Evolutionary conservation across 192 early-diverging fungal genomes (phyloP), one percentile per base, ranked within the genome.

Genomic region (Podila clonocystis): DNA sequence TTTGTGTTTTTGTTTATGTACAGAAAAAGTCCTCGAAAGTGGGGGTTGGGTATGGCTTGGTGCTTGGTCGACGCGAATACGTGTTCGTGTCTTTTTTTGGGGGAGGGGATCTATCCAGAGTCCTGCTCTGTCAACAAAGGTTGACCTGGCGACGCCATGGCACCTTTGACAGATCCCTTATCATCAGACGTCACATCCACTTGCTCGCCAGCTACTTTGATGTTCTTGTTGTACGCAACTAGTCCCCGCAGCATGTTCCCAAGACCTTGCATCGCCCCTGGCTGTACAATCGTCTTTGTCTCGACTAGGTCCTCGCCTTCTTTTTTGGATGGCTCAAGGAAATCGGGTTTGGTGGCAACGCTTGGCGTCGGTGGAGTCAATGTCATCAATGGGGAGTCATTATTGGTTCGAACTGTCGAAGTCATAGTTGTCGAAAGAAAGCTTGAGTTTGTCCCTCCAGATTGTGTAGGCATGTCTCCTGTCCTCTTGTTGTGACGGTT

Each of bases 151-250:
- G 22, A n/a, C 52, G 52, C 52, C 52, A 55, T 55, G 52, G n/a
- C 52, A 7, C 52, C 52, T 55, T 61, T 31, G 26, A 19, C 6
- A 26, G 28, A 61, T 61, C 30, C 59, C 17, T 33, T 33, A 0
- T 20, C 59, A 15, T 9, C 22, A 61, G 59, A 28, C 17, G 59
- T 22, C 52, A 17, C 20, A n/a, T 55, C 38, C 1, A 65, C 41
- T 15, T 60, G 61, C 58, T 82, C 79, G 28, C 79, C 79, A 20
- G 65, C 79, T 49, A 74, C 72, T 49, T 82, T 82, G 49, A 82
- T 72, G 29, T 52, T 67, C 58, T 74, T 73, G 30, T 82, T 74
- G 55, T 74, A 82, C 9, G 67, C 79, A 17, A 74, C 72, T 45
- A 74, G 34, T 59, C 79, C 79, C n/a, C 73, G 71, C 28, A 74